Conservation (phyloP, 1,284 basidiomycete genomes). For the Ganoderma multipileum region DNA sequence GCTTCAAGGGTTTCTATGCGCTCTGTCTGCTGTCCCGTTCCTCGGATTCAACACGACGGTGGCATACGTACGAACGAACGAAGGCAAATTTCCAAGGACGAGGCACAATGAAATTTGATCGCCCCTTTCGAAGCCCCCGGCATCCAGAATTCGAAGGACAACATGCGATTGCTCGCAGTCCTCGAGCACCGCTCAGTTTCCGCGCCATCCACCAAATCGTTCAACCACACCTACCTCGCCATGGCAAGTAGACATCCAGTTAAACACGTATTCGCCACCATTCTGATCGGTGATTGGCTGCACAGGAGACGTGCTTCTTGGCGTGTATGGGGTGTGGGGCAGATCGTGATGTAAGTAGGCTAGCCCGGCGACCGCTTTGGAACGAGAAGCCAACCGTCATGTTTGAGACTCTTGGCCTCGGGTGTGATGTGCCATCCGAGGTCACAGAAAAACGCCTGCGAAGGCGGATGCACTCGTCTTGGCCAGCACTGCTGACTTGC, state of each 20-base stretch:
- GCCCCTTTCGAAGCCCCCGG: conserved; percentile 4
- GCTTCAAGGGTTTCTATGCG: background rate
- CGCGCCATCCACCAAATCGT: background rate
- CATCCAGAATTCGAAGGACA: background rate
- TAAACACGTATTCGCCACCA: background rate
- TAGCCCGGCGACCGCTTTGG: conserved; percentile 13
- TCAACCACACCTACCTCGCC: background rate
- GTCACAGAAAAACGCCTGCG: conserved; percentile 7
- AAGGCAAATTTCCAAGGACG: too few species aligned
- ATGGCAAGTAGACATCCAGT: conserved; percentile 1
- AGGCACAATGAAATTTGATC: background rate
- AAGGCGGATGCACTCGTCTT: background rate
- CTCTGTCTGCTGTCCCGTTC: background rate
- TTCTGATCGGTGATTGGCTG: conserved; percentile 19
- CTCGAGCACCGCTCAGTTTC: background rate
- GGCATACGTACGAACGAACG: background rate
- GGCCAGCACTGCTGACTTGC: conserved; percentile 4
- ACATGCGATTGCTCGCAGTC: background rate
- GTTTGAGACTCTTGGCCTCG: conserved; percentile 4
- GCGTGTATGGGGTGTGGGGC: background rate
- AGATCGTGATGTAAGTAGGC: background rate
- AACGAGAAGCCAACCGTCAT: conserved; percentile 1
- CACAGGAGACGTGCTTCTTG: background rate
- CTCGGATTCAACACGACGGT: background rate
- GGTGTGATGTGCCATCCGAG: conserved; percentile 14